phyloP scores from a whole-genome alignment of 495 filamentous ascomycete genomes.

The Penicillium soppii region DNA sequence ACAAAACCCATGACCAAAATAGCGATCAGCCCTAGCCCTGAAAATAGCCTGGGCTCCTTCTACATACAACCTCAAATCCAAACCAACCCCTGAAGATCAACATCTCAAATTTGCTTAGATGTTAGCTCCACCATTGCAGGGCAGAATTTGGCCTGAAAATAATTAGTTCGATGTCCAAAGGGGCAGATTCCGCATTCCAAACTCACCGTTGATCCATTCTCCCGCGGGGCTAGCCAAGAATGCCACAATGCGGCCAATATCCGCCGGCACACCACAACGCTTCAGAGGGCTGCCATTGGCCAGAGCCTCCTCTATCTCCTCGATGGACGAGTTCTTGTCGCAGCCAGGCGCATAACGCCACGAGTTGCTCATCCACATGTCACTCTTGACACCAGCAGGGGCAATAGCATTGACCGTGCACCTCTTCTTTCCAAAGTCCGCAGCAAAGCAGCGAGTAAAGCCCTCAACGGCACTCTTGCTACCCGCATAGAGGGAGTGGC shows the following conservation, averaged over 20 bases:
- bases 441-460: constrained; percentile 72
- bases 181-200: constrained; percentile 11
- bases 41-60: not conserved
- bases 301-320: constrained; percentile 43
- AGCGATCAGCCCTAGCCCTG: not conserved
- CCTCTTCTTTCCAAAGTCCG: constrained; percentile 68
- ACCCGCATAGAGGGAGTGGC: constrained; percentile 74
- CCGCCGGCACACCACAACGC: constrained; percentile 54
- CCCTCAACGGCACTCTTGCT: constrained; percentile 77
- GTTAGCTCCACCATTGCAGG: constrained; percentile 35
- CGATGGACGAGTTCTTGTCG: constrained; percentile 32
- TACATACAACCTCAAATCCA: not conserved
- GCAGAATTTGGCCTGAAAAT: constrained; percentile 30
- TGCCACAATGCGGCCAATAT: constrained; percentile 58
- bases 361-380: constrained; percentile 70
- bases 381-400: constrained; percentile 74
- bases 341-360: constrained; percentile 63
- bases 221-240: constrained; percentile 56
- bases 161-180: constrained; percentile 1
- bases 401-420: constrained; percentile 79
- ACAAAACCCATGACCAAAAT: not conserved
- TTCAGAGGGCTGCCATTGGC: constrained; percentile 47
- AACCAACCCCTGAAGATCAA: not conserved
- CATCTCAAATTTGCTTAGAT: constrained; percentile 16
- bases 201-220: constrained; percentile 62